phyloP scores from a whole-genome alignment of 768 basidiomycete genomes.

The Macrolepiota albuminosa region DNA sequence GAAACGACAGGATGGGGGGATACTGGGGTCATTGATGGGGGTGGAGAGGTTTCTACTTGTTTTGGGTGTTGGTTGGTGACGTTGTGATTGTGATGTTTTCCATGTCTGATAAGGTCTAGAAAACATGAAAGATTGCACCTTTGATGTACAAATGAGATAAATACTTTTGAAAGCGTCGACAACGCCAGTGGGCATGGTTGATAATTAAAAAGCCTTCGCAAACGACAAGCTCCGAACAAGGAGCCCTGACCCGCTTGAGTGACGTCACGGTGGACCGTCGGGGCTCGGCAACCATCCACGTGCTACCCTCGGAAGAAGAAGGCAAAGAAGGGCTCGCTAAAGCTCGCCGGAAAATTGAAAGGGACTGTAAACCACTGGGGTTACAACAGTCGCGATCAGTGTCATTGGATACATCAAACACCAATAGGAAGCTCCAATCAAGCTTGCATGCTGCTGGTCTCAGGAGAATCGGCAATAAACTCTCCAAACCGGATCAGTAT shows the following conservation, averaged over 20 bases:
- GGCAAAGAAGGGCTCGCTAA: too few relatives aligned
- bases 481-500: background rate
- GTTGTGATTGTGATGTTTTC: slow-evolving; percentile 57
- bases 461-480: background rate
- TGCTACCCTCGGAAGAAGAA: background rate
- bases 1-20: slow-evolving; percentile 18
- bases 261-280: slow-evolving; percentile 12
- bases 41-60: slow-evolving; percentile 23
- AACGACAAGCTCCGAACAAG: slow-evolving; percentile 9
- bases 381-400: background rate
- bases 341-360: background rate
- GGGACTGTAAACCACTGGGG: background rate
- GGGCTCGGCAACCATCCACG: background rate
- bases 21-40: slow-evolving; percentile 23
- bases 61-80: slow-evolving; percentile 18
- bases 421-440: background rate
- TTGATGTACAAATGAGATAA: slow-evolving; percentile 17
- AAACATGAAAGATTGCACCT: slow-evolving; percentile 6
- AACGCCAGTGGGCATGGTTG: slow-evolving; percentile 58
- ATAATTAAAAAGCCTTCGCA: background rate
- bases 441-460: background rate
- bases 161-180: slow-evolving; percentile 89
- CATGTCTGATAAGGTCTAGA: slow-evolving; percentile 78
- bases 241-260: slow-evolving; percentile 6
- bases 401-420: background rate